Percentiles rank a stretch among this genome's conserved stretches.
Conservation (phyloP, 805 yeast species). For the Cyberlindnera maritima region DNA sequence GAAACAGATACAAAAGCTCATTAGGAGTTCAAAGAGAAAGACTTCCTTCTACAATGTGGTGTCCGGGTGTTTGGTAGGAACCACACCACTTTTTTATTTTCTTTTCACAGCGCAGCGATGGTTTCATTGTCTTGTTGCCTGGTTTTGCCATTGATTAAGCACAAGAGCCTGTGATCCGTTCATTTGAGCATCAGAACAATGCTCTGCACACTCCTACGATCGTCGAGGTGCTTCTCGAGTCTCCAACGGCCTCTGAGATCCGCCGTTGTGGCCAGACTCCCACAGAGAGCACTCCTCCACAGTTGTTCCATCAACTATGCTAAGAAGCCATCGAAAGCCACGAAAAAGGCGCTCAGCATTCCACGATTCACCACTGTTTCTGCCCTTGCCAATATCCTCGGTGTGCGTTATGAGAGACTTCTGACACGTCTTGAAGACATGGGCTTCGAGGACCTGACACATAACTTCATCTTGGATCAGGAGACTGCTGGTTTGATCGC, state of each 20-base stretch:
- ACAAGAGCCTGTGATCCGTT: neutral
- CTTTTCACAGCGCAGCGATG: neutral
- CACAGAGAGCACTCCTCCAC: conserved; percentile 3
- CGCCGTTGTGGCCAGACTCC: neutral
- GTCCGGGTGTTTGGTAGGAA: neutral
- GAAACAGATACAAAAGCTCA: too few species aligned
- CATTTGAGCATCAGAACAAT: neutral
- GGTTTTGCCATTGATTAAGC: neutral
- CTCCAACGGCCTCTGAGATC: neutral
- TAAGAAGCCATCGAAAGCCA: conserved; percentile 1
- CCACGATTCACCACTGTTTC: conserved; percentile 81
- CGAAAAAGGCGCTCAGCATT: conserved; percentile 34
- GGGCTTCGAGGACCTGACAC: conserved; percentile 70
- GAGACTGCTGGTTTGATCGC: conserved; percentile 87
- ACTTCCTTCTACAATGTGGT: too few species aligned
- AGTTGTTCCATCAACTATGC: neutral
- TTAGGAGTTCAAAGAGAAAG: too few species aligned
- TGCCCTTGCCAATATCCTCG: conserved; percentile 69
- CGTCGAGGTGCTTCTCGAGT: neutral
- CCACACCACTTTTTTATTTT: neutral
- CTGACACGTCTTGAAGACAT: conserved; percentile 55
- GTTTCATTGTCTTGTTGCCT: neutral
- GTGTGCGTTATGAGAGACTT: conserved; percentile 60
- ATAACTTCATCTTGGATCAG: conserved; percentile 76
- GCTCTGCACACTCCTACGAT: neutral